Evolutionary conservation across 306 rosid species (phyloP).

Genomic region (Quercus parvula): DNA sequence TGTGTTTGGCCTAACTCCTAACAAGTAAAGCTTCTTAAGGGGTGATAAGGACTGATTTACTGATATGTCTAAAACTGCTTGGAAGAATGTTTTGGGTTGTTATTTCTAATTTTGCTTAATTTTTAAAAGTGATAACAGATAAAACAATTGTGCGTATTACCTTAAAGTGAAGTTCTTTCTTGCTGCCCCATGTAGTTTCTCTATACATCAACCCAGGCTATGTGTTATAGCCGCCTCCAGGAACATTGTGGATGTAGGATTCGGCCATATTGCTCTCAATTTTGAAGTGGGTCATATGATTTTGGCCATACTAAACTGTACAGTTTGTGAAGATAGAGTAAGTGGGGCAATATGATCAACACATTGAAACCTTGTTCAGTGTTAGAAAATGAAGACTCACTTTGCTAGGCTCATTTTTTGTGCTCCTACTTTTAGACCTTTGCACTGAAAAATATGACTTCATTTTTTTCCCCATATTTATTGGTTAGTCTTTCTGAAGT

Average conservation of each 20-base stretch:
- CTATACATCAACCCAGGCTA: not conserved
- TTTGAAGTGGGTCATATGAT: not conserved
- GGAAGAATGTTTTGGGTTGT: not conserved
- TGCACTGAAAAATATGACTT: not conserved
- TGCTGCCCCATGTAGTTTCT: not conserved
- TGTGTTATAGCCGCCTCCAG: not conserved
- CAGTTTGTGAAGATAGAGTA: not conserved
- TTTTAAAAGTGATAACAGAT: not conserved
- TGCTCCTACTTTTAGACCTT: not conserved
- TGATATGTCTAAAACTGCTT: not conserved
- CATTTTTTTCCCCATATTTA: not conserved
- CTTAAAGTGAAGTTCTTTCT: not conserved
- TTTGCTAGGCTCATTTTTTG: not conserved
- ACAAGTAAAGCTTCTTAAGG: not conserved
- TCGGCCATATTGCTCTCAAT: not conserved
- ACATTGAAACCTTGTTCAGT: not conserved
- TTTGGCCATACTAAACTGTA: not conserved
- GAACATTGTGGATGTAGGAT: not conserved
- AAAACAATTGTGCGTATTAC: not conserved
- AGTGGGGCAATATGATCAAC: not conserved
- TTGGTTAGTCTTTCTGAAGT: conserved; percentile 3
- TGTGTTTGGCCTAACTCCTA: not conserved
- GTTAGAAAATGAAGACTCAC: not conserved
- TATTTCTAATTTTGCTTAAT: not conserved
- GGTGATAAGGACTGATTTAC: not conserved